Base-by-base conservation (phyloP, 768 basidiomycete genomes). In the Grammothele lineata region DNA sequence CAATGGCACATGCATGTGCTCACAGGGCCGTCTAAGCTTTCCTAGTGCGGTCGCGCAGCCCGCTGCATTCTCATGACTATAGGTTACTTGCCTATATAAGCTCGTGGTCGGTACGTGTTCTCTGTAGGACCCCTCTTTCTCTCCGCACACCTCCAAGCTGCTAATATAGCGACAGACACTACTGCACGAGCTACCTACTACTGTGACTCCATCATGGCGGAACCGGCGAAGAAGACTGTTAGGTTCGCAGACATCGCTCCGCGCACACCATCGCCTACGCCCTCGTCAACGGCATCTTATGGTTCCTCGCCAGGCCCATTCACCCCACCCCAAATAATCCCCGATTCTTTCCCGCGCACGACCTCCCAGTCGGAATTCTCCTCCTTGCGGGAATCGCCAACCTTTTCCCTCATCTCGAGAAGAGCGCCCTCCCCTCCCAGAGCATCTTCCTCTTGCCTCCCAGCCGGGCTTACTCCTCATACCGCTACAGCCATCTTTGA, bases 221-320 rank as follows among this genome's bases (percentile, higher is more conserved):
- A 7, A 14, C 34, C 43, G 12, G 35, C 26, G 23, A 38, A 30
- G 41, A 53, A 53, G 39, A 53, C 37, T 11, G 51, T 53, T 21
- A 37, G 51, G 4, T 53, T 53, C 25, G 51, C 32, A 5, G 17
- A 34, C 17, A n/a, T 41, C 24, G 40, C 38, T 15, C 44, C 50
- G 10, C 39, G 42, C 19, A 53, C 46, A 18, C 46, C 51, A n/a
- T 53, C 51, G 1, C 51, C n/a, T n/a, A n/a, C 51, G 10, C 34
- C 51, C 24, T 45, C 34, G 25, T 53, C 51, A n/a, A 48, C 46
- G 5, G 25, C 42, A n/a, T 44, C 51, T 14, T 40, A 37, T 12
- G 34, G 38, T 7, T 47, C 46, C 5, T 48, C 51, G 3, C 39
- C 46, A 37, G 9, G 17, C 27, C 37, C 11, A 23, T 9, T 12